Evolutionary conservation across 225 moss, liverwort and hornwort genomes (phyloP).

Genomic region (Bryoerythrophyllum caledonicum): DNA sequence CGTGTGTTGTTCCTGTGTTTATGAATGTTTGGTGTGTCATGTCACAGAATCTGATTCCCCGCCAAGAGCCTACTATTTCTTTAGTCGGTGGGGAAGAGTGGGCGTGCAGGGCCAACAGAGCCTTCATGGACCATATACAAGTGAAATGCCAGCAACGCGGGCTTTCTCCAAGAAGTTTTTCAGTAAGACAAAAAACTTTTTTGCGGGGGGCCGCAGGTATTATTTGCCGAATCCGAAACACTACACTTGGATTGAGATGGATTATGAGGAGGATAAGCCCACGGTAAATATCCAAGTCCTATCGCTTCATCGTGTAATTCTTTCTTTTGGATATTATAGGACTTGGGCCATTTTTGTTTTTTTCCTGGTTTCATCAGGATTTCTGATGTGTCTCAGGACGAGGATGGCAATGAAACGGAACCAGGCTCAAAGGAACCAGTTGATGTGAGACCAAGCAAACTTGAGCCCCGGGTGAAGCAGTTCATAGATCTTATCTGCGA

Average conservation of each 20-base stretch:
- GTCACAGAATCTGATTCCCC: slow-evolving; percentile 63
- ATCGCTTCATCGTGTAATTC: background rate
- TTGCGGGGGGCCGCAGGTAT: slow-evolving; percentile 47
- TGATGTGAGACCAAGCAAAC: slow-evolving; percentile 59
- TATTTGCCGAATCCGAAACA: slow-evolving; percentile 62
- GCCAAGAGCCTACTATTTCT: slow-evolving; percentile 49
- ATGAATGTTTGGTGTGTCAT: slow-evolving; percentile 10
- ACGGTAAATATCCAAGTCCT: slow-evolving; percentile 23
- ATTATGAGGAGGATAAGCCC: slow-evolving; percentile 64
- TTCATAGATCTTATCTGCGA: slow-evolving; percentile 76
- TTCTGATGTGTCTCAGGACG: slow-evolving; percentile 18
- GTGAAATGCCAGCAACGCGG: background rate
- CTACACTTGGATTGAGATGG: slow-evolving; percentile 99
- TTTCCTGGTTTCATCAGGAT: background rate
- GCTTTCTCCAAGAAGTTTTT: slow-evolving; percentile 53
- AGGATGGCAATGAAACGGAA: slow-evolving; percentile 14
- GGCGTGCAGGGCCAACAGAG: slow-evolving; percentile 79
- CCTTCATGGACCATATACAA: slow-evolving; percentile 33
- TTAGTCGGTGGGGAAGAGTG: slow-evolving; percentile 89
- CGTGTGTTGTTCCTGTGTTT: slow-evolving; percentile 1
- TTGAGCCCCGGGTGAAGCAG: slow-evolving; percentile 62
- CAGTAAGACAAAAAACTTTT: slow-evolving; percentile 65
- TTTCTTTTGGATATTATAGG: background rate
- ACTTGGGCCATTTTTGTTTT: background rate
- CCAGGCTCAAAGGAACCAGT: slow-evolving; percentile 20